Evolutionary conservation across 2,329 filamentous ascomycete species (phyloP).

Genomic region (Fusarium stilboides): DNA sequence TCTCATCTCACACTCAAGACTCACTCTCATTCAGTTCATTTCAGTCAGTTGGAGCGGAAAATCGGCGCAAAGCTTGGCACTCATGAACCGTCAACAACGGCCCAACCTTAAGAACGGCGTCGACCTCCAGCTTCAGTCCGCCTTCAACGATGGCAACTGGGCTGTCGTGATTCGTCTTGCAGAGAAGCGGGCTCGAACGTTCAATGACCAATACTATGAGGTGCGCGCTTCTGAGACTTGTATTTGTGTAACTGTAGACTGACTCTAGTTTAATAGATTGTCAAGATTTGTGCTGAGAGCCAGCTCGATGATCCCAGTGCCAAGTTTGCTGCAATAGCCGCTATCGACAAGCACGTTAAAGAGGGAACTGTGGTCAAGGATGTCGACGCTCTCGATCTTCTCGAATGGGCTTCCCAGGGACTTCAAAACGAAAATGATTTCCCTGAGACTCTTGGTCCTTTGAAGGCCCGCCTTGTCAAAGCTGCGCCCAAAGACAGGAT

Average conservation of each 20-base stretch:
- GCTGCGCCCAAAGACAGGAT: constrained; percentile 64
- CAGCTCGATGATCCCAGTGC: constrained; percentile 66
- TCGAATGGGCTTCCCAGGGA: constrained; percentile 67
- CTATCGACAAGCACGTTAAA: constrained; percentile 63
- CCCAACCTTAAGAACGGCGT: constrained; percentile 64
- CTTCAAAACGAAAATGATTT: constrained; percentile 60
- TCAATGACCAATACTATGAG: constrained; percentile 71
- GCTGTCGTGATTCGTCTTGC: constrained; percentile 65
- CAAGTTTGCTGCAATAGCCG: constrained; percentile 61
- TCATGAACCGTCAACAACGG: constrained; percentile 55
- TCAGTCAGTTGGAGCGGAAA: constrained; percentile 25
- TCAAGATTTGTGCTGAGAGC: constrained; percentile 67
- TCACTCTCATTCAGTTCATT: constrained; percentile 27
- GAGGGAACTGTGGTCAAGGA: constrained; percentile 65
- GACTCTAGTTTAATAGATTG: constrained; percentile 53
- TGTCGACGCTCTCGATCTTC: constrained; percentile 66
- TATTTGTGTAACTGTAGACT: constrained; percentile 5
- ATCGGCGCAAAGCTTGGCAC: constrained; percentile 23
- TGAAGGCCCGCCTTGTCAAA: constrained; percentile 68
- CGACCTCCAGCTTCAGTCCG: constrained; percentile 69
- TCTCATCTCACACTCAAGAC: constrained; percentile 38
- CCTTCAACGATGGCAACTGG: constrained; percentile 71
- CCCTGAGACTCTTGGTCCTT: constrained; percentile 63
- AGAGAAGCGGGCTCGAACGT: constrained; percentile 64
- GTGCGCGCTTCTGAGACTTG: constrained; percentile 51